Evolutionary conservation across 2,329 filamentous ascomycete genomes (phyloP), one percentile per base, ranked within the genome.

Genomic region (Verticillium nonalfalfae): DNA sequence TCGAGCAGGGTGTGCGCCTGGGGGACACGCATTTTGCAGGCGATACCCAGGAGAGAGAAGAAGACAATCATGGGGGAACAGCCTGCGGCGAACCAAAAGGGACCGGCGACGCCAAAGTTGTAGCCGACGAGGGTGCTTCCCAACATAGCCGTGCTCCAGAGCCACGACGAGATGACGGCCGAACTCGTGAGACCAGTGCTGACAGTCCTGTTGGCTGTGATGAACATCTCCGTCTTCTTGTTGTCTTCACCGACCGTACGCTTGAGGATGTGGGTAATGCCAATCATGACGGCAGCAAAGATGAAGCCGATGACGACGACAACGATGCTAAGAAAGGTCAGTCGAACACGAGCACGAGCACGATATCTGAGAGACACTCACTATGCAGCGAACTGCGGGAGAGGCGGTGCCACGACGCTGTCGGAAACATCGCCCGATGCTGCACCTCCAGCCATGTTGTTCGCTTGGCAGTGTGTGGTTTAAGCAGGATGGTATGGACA

Each of bases 51-150:
- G 0, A 83, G 64, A 0, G 82, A 75, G 57, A 85, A 84, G 67
- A 85, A 82, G 0, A 82, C 79, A 54, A 85, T 84, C 79, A 83
- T 83, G 0, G 81, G 79, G 10, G 78, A 81, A 58, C 79, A 82
- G 1, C 82, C 83, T 56, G 81, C 81, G 2, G 81, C 81, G 62
- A 81, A 85, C 82, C 82, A 85, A 60, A 85, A 84, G 0, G 82
- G 82, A 0, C 81, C 81, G 1, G 81, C 78, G 1, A 85, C 73
- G 0, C 83, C 83, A 66, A 82, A 83, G 58, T 76, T 76, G 64
- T 85, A 84, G 1, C 81, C 81, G 0, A 84, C 79, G 2, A 82
- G 72, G 0, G 76, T 76, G 10, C 79, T 79, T 0, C 80, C 80
- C 0, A 84, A 71, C 64, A 84, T 75, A 0, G 81, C 79, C 0